Conservation (phyloP, 352 stramenopile genomes). For the Phytophthora rubi region DNA sequence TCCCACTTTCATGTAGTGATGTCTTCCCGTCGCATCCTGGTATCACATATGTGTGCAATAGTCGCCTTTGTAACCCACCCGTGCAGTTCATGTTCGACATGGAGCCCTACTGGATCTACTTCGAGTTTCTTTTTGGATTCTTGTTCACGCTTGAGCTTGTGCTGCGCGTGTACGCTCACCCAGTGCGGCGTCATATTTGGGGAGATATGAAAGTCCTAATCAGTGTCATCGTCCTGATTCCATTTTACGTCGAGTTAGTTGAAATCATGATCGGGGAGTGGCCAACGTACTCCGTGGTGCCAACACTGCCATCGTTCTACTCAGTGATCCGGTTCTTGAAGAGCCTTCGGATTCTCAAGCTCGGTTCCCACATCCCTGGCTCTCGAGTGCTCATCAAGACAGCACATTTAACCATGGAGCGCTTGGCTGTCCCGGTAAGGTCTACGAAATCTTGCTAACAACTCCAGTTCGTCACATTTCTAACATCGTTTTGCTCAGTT, state of each 20-base stretch:
- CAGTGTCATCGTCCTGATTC: constrained; percentile 40
- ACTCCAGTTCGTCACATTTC: no score
- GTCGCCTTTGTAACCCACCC: constrained; percentile 49
- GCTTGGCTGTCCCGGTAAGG: constrained; percentile 51
- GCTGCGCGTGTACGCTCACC: constrained; percentile 39
- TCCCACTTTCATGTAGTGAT: constrained; percentile 26
- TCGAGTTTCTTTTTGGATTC: constrained; percentile 50
- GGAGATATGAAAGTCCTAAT: constrained; percentile 30
- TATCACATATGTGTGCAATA: constrained; percentile 41
- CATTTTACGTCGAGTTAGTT: constrained; percentile 42
- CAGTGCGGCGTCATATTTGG: constrained; percentile 33
- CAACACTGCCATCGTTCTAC: constrained; percentile 52
- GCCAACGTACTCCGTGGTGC: constrained; percentile 47
- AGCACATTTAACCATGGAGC: constrained; percentile 36
- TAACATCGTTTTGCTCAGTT: constrained; percentile 28
- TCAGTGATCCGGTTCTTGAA: constrained; percentile 50
- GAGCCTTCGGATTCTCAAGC: constrained; percentile 53
- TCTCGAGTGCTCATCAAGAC: constrained; percentile 46
- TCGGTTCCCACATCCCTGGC: constrained; percentile 50
- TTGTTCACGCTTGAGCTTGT: constrained; percentile 51
- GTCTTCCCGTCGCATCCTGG: constrained; percentile 30
- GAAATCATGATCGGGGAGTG: constrained; percentile 30
- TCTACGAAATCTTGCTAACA: not conserved
- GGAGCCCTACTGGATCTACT: constrained; percentile 57
- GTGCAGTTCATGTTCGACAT: constrained; percentile 53